phyloP scores from a whole-genome alignment of 352 stramenopile species.

The Phytophthora boehmeriae region DNA sequence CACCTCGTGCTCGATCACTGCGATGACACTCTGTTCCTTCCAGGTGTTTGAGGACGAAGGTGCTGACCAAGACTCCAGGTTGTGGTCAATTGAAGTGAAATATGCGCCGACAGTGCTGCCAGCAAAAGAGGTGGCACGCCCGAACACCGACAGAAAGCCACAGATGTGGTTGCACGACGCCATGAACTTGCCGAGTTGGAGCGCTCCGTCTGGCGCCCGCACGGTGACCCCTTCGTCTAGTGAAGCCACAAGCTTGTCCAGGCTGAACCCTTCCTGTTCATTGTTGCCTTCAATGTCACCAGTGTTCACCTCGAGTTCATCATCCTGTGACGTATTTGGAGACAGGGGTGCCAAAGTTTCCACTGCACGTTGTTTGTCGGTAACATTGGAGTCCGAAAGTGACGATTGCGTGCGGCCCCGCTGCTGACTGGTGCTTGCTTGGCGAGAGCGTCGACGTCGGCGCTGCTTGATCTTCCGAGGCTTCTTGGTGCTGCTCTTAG shows the following conservation, averaged over 20 bases:
- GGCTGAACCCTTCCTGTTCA: conserved; percentile 34
- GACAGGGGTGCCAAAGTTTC: conserved; percentile 28
- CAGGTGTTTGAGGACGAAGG: conserved; percentile 37
- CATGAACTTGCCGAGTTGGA: conserved; percentile 62
- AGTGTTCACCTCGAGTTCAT: conserved; percentile 67
- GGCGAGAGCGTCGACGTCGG: conserved; percentile 22
- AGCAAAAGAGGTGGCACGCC: conserved; percentile 80
- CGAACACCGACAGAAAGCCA: conserved; percentile 77
- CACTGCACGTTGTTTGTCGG: conserved; percentile 9
- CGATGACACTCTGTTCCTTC: conserved; percentile 60
- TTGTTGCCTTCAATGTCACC: conserved; percentile 49
- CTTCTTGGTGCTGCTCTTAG: conserved; percentile 23
- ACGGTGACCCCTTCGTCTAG: conserved; percentile 37
- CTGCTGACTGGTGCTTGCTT: conserved; percentile 13
- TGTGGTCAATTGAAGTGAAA: conserved; percentile 70
- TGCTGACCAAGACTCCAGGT: conserved; percentile 54
- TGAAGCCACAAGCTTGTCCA: conserved; percentile 58
- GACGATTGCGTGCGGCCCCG: conserved; percentile 27
- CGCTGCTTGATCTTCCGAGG: conserved; percentile 14
- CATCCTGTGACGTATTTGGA: conserved; percentile 42
- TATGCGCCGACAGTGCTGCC: conserved; percentile 78
- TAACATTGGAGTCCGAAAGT: conserved; percentile 26
- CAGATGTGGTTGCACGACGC: conserved; percentile 65
- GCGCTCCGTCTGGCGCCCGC: conserved; percentile 37
- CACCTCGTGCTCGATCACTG: conserved; percentile 71